A percentile compares a stretch with the other conserved stretches of the same genome.
These are phyloP conservation scores for Musa beccarii DNA, from an alignment of 176 grass and related monocot species.

Conservation along the genomic window DNA sequence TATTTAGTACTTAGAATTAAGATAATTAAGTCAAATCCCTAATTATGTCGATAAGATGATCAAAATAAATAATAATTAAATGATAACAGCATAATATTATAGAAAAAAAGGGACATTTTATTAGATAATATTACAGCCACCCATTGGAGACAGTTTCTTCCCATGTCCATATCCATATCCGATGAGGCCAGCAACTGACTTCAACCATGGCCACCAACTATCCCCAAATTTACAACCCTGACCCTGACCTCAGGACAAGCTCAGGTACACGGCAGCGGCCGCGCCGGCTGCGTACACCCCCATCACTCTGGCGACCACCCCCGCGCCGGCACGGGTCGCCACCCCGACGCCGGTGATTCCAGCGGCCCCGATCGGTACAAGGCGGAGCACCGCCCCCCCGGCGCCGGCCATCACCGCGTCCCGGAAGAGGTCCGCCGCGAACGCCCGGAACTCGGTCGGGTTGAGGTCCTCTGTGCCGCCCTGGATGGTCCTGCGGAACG, in stretches of 20 bases:
- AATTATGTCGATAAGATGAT: no score
- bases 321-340: conserved; percentile 25
- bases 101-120: no score
- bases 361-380: conserved; percentile 33
- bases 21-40: no score
- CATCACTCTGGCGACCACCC: conserved; percentile 37
- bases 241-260: conserved; percentile 18
- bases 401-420: conserved; percentile 42
- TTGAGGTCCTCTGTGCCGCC: conserved; percentile 12
- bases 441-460: conserved; percentile 28
- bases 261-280: conserved; percentile 50
- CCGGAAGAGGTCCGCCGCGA: conserved; percentile 47
- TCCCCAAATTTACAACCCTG: background rate
- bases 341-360: conserved; percentile 42
- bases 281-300: conserved; percentile 51
- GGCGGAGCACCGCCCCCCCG: conserved; percentile 29
- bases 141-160: no score
- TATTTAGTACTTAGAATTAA: no score
- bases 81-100: no score
- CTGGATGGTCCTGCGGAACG: conserved; percentile 26
- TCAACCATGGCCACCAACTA: background rate
- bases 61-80: no score
- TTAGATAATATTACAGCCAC: no score
- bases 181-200: background rate
- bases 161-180: no score